phyloP scores from a whole-genome alignment of 768 basidiomycete genomes.

The Auricularia heimuer region DNA sequence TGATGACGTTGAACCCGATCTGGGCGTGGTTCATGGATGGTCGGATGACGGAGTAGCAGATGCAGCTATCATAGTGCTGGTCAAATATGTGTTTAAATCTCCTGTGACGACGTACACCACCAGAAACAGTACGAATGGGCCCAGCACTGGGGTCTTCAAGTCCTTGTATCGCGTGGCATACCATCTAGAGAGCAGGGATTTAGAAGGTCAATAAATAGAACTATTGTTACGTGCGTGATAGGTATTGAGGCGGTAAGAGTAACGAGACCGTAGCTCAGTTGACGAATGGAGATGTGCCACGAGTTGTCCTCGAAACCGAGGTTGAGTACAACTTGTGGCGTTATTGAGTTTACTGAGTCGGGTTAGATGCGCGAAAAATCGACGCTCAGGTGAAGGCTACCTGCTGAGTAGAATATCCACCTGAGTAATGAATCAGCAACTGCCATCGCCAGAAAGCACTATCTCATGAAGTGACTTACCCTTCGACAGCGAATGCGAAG shows the following conservation, averaged over 20 bases:
- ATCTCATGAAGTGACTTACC: background rate
- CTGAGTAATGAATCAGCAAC: background rate
- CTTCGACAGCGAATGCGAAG: conserved; percentile 9
- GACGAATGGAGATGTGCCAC: conserved; percentile 8
- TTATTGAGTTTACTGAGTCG: background rate
- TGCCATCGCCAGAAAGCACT: no score
- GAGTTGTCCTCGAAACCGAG: conserved; percentile 9
- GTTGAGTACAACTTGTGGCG: conserved; percentile 8
- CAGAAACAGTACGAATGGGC: conserved; percentile 8
- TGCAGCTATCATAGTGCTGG: background rate
- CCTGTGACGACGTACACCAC: background rate
- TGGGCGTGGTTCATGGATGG: conserved; percentile 4
- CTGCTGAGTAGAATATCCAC: background rate
- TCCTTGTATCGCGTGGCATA: conserved; percentile 7
- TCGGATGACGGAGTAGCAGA: conserved; percentile 6
- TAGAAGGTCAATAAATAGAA: background rate
- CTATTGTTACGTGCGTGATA: background rate
- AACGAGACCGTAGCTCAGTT: conserved; percentile 1
- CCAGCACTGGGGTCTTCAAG: conserved; percentile 6
- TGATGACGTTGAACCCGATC: conserved; percentile 6
- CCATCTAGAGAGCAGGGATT: background rate
- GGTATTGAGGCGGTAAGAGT: conserved; percentile 3
- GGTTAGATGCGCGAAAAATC: background rate
- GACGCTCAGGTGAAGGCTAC: background rate
- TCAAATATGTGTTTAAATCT: background rate